Percentiles rank a stretch among this genome's conserved stretches.
Evolutionary conservation across 2,329 filamentous ascomycete genomes (phyloP).

Genomic region (Colletotrichum sp.): DNA sequence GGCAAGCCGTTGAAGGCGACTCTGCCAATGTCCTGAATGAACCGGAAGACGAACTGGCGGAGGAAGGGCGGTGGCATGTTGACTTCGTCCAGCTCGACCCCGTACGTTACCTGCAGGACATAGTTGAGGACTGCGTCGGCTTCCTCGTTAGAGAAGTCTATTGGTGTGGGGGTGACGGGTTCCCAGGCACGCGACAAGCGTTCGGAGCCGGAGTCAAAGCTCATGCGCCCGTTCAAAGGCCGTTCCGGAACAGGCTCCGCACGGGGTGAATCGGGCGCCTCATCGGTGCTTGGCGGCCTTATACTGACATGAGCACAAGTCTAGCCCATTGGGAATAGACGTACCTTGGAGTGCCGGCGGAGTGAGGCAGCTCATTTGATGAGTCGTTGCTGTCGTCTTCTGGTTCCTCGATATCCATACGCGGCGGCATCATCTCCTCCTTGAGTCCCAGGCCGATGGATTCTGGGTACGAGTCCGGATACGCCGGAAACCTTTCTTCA

Average conservation of each 20-base stretch:
- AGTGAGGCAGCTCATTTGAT: neutral
- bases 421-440: slow-evolving; percentile 32
- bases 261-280: neutral
- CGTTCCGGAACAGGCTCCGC: neutral
- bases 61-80: slow-evolving; percentile 31
- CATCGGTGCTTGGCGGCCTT: neutral
- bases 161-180: slow-evolving; percentile 24
- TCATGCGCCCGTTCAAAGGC: slow-evolving; percentile 14
- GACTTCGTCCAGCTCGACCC: slow-evolving; percentile 38
- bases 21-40: slow-evolving; percentile 36
- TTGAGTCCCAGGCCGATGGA: slow-evolving; percentile 23
- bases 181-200: slow-evolving; percentile 23
- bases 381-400: slow-evolving; percentile 5
- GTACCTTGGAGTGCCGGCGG: slow-evolving; percentile 16
- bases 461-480: slow-evolving; percentile 1
- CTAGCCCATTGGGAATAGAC: neutral
- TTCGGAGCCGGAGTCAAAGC: slow-evolving; percentile 20
- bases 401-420: slow-evolving; percentile 24
- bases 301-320: neutral
- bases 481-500: slow-evolving; percentile 14
- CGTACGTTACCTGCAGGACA: slow-evolving; percentile 41
- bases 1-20: slow-evolving; percentile 28
- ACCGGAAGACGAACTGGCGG: slow-evolving; percentile 34
- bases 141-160: slow-evolving; percentile 37
- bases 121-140: slow-evolving; percentile 39